phyloP scores from a whole-genome alignment of 2,329 filamentous ascomycete species.

The Fusarium anthophilum region DNA sequence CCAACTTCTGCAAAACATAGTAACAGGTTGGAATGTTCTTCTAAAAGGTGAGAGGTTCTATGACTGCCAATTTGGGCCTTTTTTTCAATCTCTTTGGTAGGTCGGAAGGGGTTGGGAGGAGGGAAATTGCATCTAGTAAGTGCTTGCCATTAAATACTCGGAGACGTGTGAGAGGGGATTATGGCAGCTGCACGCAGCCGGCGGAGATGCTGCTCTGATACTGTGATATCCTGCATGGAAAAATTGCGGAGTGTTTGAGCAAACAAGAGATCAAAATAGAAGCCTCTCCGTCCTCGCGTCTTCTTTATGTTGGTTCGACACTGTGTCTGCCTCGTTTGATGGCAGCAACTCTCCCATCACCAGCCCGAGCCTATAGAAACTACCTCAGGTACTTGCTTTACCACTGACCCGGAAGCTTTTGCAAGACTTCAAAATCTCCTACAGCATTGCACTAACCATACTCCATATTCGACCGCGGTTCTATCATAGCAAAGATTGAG shows the following conservation, averaged over 20 bases:
- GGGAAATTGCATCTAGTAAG: background rate
- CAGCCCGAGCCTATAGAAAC: background rate
- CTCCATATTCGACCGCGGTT: background rate
- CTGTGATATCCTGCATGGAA: background rate
- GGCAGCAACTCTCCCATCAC: background rate
- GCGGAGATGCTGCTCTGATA: background rate
- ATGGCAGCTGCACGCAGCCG: conserved; percentile 25
- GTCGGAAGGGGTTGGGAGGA: background rate
- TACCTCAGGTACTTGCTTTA: background rate
- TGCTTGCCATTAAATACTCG: background rate
- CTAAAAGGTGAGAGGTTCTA: background rate
- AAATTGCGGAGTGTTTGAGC: background rate
- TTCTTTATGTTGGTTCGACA: background rate
- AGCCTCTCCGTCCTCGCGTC: background rate
- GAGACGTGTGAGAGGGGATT: background rate
- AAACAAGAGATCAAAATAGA: background rate
- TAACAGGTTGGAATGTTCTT: background rate
- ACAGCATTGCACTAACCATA: background rate
- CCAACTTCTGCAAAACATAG: conserved; percentile 78
- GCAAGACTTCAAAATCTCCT: background rate
- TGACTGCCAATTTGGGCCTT: background rate
- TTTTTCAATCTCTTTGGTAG: background rate
- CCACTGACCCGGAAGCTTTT: background rate
- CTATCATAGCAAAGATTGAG: conserved; percentile 25
- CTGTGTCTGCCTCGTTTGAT: background rate